A percentile compares a stretch with the other conserved stretches of the same genome.
Conservation (phyloP, 2,329 filamentous ascomycete species). For the Coleophoma eucalyptorum region DNA sequence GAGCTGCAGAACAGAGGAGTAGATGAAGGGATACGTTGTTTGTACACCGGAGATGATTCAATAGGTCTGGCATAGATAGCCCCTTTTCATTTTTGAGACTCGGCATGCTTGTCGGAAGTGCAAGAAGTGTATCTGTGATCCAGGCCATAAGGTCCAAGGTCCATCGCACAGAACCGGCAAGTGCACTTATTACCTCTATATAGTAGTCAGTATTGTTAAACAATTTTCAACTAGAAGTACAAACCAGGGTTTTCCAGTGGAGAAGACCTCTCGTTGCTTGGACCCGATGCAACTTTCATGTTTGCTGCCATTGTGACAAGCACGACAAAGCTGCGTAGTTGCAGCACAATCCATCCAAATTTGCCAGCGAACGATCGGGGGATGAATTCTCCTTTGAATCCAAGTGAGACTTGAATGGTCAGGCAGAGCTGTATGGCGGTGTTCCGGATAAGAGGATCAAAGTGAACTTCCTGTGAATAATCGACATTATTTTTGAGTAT, state of each 20-base stretch:
- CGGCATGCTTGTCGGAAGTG: slow-evolving; percentile 45
- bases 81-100: slow-evolving; percentile 40
- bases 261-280: slow-evolving; percentile 49
- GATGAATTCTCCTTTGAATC: slow-evolving; percentile 61
- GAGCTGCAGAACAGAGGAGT: slow-evolving; percentile 69
- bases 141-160: slow-evolving; percentile 66
- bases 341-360: slow-evolving; percentile 70
- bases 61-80: slow-evolving; percentile 43
- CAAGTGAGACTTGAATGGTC: slow-evolving; percentile 75
- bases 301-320: slow-evolving; percentile 62
- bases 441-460: slow-evolving; percentile 72
- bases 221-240: slow-evolving; percentile 10
- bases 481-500: slow-evolving; percentile 73
- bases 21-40: slow-evolving; percentile 59
- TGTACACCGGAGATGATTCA: slow-evolving; percentile 45
- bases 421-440: slow-evolving; percentile 70
- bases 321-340: slow-evolving; percentile 68
- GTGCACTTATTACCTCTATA: slow-evolving; percentile 65
- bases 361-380: slow-evolving; percentile 66
- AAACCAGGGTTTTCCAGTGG: slow-evolving; percentile 62
- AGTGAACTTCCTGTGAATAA: slow-evolving; percentile 71
- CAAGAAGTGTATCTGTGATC: slow-evolving; percentile 56
- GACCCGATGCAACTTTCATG: slow-evolving; percentile 33
- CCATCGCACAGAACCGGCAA: slow-evolving; percentile 78
- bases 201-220: slow-evolving; percentile 1